Evolutionary conservation across 179 eudicot species (phyloP), one percentile per base, ranked within the genome.

Genomic region (Silene vulgaris): DNA sequence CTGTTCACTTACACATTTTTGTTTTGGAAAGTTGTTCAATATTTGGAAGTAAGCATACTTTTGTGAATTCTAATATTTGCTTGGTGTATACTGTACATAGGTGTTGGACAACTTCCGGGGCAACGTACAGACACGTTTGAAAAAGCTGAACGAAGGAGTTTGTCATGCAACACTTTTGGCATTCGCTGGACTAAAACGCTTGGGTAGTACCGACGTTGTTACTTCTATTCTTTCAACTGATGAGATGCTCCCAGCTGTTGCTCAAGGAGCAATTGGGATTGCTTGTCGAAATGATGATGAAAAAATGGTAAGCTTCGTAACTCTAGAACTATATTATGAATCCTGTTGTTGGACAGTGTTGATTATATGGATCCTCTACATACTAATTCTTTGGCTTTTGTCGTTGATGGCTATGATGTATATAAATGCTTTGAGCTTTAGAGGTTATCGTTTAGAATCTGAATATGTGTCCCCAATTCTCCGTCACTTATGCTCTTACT

Each of bases 171-270:
- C 98, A 77, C 73, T 92, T 78, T 82, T 94, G 80, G 98, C 97
- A 70, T 75, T 92, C 79, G 96, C 98, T 48, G 98, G 98, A 69
- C 91, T 94, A 5, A 94, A 87, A 80, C 92, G 97, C 17, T 82
- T 94, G 68, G 81, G 78, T 68, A 91, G 92, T 96, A 90, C 94
- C 12, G 98, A 94, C 77, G 84, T 84, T 80, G 97, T 94, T 48
- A 74, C 92, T 65, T 80, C 97, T n/a, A 65, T 92, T 76, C 90
- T 94, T 48, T 83, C 96, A 19, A 87, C 89, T 73, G 98, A 94
- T 32, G 97, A 92, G 76, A 94, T 92, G 98, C 97, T 94, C 81
- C 98, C 98, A 29, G 98, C 98, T 68, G 97, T 94, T 79, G 96
- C 97, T 77, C 96, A 92, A 82, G 97, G 97, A 54, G 98, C 98